A percentile compares a stretch with the other conserved stretches of the same genome.
Conservation (phyloP, 768 basidiomycete species). For the Leccinum longicurvipes region DNA sequence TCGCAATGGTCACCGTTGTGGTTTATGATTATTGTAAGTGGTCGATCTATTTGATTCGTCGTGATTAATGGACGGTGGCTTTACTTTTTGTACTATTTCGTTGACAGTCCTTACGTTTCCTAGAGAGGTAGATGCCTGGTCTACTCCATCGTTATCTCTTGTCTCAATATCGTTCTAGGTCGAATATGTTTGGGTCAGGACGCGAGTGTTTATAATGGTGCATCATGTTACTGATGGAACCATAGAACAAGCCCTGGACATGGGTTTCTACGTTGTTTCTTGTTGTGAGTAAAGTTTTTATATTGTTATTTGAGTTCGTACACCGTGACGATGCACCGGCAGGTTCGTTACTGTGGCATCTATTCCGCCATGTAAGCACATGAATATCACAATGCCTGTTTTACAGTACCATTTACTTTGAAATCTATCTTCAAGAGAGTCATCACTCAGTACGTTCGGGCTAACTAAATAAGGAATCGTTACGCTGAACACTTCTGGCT, state of each 20-base stretch:
- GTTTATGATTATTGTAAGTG: not conserved
- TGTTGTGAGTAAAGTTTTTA: not conserved
- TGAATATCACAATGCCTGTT: not conserved
- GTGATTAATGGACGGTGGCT: not conserved
- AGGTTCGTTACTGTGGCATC: not conserved
- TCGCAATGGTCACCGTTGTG: not conserved
- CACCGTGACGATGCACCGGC: too few relatives aligned
- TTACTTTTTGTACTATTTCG: not conserved
- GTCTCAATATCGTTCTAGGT: not conserved
- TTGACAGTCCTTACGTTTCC: not conserved
- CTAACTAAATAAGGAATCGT: not conserved
- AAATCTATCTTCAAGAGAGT: not conserved
- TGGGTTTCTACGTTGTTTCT: not conserved
- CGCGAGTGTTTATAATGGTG: not conserved
- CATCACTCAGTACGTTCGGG: not conserved
- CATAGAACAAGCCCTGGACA: not conserved
- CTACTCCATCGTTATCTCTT: not conserved
- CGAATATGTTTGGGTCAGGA: not conserved
- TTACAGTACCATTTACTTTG: not conserved
- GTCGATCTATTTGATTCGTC: not conserved
- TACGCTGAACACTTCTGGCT: not conserved
- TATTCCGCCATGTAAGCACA: not conserved
- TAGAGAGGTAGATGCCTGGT: not conserved
- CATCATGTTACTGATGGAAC: not conserved
- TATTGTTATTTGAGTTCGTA: not conserved